Evolutionary conservation across 257 asterid species (phyloP).

Genomic region (Cynanchum wilfordii): DNA sequence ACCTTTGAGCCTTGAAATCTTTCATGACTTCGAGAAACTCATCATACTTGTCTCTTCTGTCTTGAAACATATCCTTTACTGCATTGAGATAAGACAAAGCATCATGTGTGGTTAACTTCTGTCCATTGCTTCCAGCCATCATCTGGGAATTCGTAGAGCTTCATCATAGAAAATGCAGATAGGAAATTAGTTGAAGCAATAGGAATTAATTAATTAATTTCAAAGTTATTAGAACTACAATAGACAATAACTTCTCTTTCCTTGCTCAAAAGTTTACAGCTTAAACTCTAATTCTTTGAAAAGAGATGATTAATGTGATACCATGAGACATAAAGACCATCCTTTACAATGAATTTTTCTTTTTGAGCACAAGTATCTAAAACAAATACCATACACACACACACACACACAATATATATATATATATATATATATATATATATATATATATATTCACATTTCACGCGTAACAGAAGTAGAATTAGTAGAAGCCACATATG

Average conservation of each 20-base stretch:
- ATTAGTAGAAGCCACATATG: neutral
- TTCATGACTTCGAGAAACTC: slow-evolving; percentile 95
- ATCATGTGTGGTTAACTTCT: slow-evolving; percentile 63
- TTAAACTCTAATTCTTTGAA: neutral
- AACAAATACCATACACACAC: neutral
- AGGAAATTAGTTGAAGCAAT: slow-evolving; percentile 16
- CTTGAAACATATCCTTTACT: slow-evolving; percentile 73
- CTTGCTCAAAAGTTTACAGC: neutral
- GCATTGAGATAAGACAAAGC: slow-evolving; percentile 76
- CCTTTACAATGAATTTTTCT: neutral
- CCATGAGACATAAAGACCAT: neutral
- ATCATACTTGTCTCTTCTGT: slow-evolving; percentile 63
- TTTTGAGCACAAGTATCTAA: neutral
- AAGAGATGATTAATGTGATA: slow-evolving; percentile 3
- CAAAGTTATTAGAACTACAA: neutral
- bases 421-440: too few species aligned
- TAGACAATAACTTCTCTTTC: neutral
- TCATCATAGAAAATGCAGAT: slow-evolving; percentile 26
- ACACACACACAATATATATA: too few species aligned
- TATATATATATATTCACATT: too few species aligned
- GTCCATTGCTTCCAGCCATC: slow-evolving; percentile 62
- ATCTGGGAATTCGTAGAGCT: slow-evolving; percentile 65
- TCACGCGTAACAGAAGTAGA: neutral
- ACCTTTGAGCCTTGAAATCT: slow-evolving; percentile 92
- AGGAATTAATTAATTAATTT: neutral